Evolutionary conservation across 2,329 filamentous ascomycete species (phyloP).

Genomic region (Diplodia sapinea): DNA sequence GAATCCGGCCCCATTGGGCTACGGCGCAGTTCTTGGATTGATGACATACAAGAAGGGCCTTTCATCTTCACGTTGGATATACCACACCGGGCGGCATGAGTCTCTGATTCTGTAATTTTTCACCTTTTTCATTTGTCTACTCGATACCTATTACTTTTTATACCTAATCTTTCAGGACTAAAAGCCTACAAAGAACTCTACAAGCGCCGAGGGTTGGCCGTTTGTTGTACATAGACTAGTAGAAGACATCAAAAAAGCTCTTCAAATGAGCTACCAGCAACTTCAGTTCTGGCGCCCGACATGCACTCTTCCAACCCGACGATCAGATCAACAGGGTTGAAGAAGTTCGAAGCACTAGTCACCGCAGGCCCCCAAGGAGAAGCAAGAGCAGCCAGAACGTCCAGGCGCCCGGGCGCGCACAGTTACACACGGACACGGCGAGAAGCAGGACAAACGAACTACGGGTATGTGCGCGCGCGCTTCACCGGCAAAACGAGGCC

Average conservation of each 20-base stretch:
- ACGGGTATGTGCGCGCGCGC: neutral
- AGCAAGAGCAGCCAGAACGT: neutral
- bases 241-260: neutral
- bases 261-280: neutral
- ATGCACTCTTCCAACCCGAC: neutral
- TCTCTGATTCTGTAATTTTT: neutral
- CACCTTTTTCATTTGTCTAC: neutral
- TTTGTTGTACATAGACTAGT: neutral
- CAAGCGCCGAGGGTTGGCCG: neutral
- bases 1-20: neutral
- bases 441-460: neutral
- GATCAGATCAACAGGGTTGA: neutral
- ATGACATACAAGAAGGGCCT: constrained; percentile 3
- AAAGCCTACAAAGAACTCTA: neutral
- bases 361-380: neutral
- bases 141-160: constrained; percentile 9
- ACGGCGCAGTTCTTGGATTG: constrained; percentile 21
- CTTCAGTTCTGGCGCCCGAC: too few species aligned
- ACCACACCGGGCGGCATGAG: constrained; percentile 18
- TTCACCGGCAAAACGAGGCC: neutral
- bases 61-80: constrained; percentile 8
- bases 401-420: neutral
- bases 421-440: neutral
- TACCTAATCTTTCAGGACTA: constrained; percentile 15
- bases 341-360: neutral